Base-by-base conservation (phyloP, 106 monocot species). In the Iris macrosiphon region DNA sequence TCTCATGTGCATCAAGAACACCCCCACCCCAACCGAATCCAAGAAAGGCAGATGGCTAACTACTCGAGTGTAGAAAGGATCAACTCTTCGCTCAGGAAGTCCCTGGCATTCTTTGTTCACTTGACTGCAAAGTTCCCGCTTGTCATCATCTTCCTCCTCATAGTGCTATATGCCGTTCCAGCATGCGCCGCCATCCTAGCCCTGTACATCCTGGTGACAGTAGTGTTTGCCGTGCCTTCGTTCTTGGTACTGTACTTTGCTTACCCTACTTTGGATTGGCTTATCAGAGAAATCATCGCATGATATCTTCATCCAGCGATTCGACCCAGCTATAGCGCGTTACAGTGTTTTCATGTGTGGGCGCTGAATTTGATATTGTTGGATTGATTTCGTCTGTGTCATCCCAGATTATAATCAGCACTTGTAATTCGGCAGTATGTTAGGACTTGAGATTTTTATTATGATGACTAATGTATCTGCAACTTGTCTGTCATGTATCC, bases 121-220 rank as follows among this genome's bases (percentile, higher is more conserved):
- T 18, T 78, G 63, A 72, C 78, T 10, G 57, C 72, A 28, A 78
- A 78, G 53, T 63, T 78, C 44, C 78, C 78, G 1, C 63, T 78
- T 2, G 62, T 78, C 4, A 26, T 78, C 34, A 62, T 78, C 61
- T 78, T 78, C 32, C 67, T 78, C 20, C 51, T 78, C 9, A 72
- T 78, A 23, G 67, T 78, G 7, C 29, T 72, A 0, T 78, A 78
- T 45, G 78, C 72, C 13, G 59, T 78, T 24, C 78, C 78, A 53
- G 78, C 78, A 19, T 72, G 78, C 45, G 78, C 67, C 31, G 63
- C 57, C 15, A 35, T 78, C 31, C 53, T 78, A 41, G 72, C 52
- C 7, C 21, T 78, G 37, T 78, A 78, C 35, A 51, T 68, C 41
- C 72, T 78, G 19, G 35, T 78, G 0, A 72, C 72, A 0, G 26